Evolutionary conservation across 805 yeast genomes (phyloP).

Genomic region (Candida wancherniae): DNA sequence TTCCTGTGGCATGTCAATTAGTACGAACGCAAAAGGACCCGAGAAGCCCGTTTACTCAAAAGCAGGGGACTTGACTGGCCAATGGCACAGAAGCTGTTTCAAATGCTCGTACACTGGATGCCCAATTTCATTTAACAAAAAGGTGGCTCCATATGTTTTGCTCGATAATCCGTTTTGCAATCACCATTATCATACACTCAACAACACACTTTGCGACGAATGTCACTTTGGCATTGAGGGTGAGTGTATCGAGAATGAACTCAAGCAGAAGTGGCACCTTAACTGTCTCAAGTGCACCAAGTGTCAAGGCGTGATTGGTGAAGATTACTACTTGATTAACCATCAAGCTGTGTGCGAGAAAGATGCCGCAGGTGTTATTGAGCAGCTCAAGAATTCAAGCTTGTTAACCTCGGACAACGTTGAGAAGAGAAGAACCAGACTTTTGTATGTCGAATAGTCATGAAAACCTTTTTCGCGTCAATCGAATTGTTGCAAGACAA

Average conservation of each 20-base stretch:
- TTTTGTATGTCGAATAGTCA: conserved; percentile 32
- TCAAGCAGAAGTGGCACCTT: conserved; percentile 67
- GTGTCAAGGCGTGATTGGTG: conserved; percentile 48
- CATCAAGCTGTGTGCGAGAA: conserved; percentile 49
- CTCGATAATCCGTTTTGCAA: conserved; percentile 81
- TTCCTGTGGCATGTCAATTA: conserved; percentile 54
- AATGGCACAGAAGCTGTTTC: conserved; percentile 92
- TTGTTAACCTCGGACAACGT: conserved; percentile 27
- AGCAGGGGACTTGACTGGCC: conserved; percentile 79
- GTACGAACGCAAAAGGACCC: conserved; percentile 31
- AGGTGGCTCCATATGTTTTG: conserved; percentile 67
- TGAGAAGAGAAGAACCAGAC: conserved; percentile 41
- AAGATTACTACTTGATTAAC: conserved; percentile 53
- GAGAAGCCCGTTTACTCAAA: conserved; percentile 75
- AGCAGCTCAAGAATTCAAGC: conserved; percentile 16
- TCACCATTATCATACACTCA: conserved; percentile 67
- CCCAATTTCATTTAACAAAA: conserved; percentile 49
- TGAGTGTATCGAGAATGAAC: conserved; percentile 75
- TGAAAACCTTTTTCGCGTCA: too few relatives aligned
- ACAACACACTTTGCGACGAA: conserved; percentile 66
- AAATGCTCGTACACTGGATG: conserved; percentile 57
- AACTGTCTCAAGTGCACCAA: conserved; percentile 64
- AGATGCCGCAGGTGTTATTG: conserved; percentile 31
- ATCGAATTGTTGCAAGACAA: too few relatives aligned
- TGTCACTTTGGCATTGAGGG: conserved; percentile 86